phyloP scores from a whole-genome alignment of 192 early-diverging fungal genomes.

The Spizellomyces punctatus region DNA sequence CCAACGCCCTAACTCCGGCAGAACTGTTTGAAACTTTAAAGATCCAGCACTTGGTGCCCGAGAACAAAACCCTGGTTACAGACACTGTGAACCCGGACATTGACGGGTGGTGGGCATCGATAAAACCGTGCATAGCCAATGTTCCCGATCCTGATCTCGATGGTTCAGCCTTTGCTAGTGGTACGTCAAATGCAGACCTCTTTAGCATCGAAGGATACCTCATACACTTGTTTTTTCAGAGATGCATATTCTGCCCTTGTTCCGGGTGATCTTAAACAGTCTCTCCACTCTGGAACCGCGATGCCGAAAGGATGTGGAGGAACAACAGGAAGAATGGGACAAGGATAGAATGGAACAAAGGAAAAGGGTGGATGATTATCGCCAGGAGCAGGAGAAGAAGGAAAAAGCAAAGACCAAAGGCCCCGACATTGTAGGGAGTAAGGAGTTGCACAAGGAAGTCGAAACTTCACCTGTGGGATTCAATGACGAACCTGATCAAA shows the following conservation, averaged over 20 bases:
- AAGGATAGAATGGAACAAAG: constrained; percentile 10
- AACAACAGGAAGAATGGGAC: constrained; percentile 19
- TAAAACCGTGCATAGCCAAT: not conserved
- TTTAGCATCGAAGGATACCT: not conserved
- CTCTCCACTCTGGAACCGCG: constrained; percentile 2
- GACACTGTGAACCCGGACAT: not conserved
- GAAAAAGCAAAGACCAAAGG: not conserved
- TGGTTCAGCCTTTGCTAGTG: too few relatives aligned
- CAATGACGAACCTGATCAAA: too few relatives aligned
- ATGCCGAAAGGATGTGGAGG: not conserved
- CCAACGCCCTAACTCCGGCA: not conserved
- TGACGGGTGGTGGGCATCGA: not conserved
- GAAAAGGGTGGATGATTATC: constrained; percentile 13
- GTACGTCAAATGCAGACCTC: too few relatives aligned
- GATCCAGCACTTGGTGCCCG: not conserved
- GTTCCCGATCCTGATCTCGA: too few relatives aligned
- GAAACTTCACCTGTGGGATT: too few relatives aligned
- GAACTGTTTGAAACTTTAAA: not conserved
- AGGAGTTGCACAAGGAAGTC: too few relatives aligned
- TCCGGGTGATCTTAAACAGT: not conserved
- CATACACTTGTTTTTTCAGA: not conserved
- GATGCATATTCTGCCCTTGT: not conserved
- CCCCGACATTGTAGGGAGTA: not conserved
- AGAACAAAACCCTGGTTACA: too few relatives aligned
- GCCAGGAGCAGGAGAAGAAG: not conserved